A percentile compares a stretch with the other conserved stretches of the same genome.
These are phyloP conservation scores for Ustilago loliicola DNA, from an alignment of 1,284 basidiomycete genomes.

Conservation along the genomic window DNA sequence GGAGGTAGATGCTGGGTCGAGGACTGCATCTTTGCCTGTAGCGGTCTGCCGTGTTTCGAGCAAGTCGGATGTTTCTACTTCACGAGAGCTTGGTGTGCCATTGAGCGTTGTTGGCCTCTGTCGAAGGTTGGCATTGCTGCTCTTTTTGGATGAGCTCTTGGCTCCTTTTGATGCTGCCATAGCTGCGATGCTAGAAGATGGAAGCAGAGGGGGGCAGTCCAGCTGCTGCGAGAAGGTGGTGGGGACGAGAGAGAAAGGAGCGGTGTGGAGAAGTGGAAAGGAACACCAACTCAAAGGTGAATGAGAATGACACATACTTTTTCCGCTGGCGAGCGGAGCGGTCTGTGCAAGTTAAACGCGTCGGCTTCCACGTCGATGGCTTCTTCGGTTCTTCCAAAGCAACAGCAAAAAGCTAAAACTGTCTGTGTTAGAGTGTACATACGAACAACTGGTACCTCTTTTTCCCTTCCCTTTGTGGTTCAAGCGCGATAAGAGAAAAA, in stretches of 20 bases:
- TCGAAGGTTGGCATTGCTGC: conserved; percentile 21
- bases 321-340: neutral
- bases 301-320: conserved; percentile 8
- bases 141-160: conserved; percentile 17
- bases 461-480: neutral
- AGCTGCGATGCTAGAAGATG: neutral
- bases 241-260: neutral
- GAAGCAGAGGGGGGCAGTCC: neutral
- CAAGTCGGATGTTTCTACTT: conserved; percentile 35
- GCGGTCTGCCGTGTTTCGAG: conserved; percentile 30
- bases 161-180: conserved; percentile 30
- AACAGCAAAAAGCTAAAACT: conserved; percentile 7
- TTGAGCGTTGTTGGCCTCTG: conserved; percentile 37
- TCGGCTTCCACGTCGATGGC: conserved; percentile 37
- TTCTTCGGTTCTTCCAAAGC: conserved; percentile 42
- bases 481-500: neutral
- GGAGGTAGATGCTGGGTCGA: conserved; percentile 18
- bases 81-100: conserved; percentile 30
- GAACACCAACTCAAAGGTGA: conserved; percentile 2
- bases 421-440: neutral
- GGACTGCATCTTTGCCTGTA: conserved; percentile 9
- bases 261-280: neutral
- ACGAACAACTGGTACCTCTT: neutral
- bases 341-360: neutral
- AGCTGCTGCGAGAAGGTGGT: neutral